Evolutionary conservation across 1,284 basidiomycete species (phyloP), one percentile per base, ranked within the genome.

Genomic region (Sparassis latifolia): DNA sequence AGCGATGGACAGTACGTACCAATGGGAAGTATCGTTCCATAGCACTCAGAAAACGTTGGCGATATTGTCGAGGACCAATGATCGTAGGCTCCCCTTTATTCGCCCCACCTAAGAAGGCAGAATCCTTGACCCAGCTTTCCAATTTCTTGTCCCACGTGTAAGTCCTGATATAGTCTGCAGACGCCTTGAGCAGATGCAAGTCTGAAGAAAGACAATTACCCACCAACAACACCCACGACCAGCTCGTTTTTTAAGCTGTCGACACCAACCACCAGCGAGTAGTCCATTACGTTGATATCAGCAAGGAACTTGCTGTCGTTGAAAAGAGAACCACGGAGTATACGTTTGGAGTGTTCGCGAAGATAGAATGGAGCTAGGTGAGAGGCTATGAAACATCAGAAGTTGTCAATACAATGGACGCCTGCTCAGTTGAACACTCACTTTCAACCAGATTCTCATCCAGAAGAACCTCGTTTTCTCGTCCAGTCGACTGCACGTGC

Each of bases 231-330:
- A n/a, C 97, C 96, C 39, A 97, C 83, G 10, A 97, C 92, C 10
- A 95, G 74, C 64, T 95, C 89, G 52, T 89, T 86, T 56, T 80
- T 86, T 47, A 77, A 73, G 55, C 81, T 83, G 65, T 97, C 94
- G 10, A 99, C 88, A 12, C 96, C 97, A 29, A 95, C 92, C 40
- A 99, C 87, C 12, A 99, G 74, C 27, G 95, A 98, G 69, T 99
- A 99, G 69, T 99, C 97, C 97, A 99, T 99, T 50, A 97, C 92
- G 64, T 98, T 97, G 58, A 97, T 86, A 57, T 95, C 92, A 7
- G 91, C 88, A 44, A 99, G 72, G 70, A 99, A 99, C 68, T 83
- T 85, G 75, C 86, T 93, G 66, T 99, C 97, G 63, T 97, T 98
- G 73, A 83, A 93, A 41, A 99, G 74, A 12, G 95, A 89, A 10